Percentiles rank a stretch among this genome's conserved stretches.
Evolutionary conservation across 768 basidiomycete species (phyloP).

Genomic region (Lactifluus volemus): DNA sequence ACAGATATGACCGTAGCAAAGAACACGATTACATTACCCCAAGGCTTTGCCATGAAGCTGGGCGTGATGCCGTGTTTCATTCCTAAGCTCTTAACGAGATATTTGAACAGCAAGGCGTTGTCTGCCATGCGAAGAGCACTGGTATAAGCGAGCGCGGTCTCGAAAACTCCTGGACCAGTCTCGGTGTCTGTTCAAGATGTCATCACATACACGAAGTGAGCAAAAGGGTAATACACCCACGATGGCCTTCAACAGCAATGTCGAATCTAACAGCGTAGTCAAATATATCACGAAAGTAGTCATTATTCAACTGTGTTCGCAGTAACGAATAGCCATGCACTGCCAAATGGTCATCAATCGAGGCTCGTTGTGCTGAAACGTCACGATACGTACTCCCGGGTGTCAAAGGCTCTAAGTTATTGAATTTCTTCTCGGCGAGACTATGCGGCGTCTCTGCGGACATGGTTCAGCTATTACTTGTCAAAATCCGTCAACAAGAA

Average conservation of each 20-base stretch:
- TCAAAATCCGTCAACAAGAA: not conserved
- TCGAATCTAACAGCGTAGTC: constrained; percentile 65
- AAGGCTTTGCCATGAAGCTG: constrained; percentile 98
- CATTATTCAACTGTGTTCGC: constrained; percentile 80
- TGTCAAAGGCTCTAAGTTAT: constrained; percentile 68
- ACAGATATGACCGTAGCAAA: not conserved
- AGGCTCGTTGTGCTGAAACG: not conserved
- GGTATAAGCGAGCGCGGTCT: constrained; percentile 83
- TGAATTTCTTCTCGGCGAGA: constrained; percentile 70
- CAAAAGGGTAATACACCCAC: constrained; percentile 30
- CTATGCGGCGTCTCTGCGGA: constrained; percentile 70
- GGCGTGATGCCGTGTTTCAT: constrained; percentile 84
- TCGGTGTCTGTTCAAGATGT: constrained; percentile 61
- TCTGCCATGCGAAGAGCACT: constrained; percentile 77
- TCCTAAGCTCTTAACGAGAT: constrained; percentile 83
- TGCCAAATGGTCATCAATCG: constrained; percentile 25
- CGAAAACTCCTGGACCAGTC: constrained; percentile 83
- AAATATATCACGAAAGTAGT: constrained; percentile 85
- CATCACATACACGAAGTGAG: not conserved
- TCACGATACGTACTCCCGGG: constrained; percentile 68
- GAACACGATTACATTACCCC: constrained; percentile 56
- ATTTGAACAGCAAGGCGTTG: constrained; percentile 90
- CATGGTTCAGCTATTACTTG: not conserved
- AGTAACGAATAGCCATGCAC: constrained; percentile 98
- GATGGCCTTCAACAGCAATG: constrained; percentile 80